Conservation (phyloP, 495 filamentous ascomycete genomes). For the Penicillium roqueforti region DNA sequence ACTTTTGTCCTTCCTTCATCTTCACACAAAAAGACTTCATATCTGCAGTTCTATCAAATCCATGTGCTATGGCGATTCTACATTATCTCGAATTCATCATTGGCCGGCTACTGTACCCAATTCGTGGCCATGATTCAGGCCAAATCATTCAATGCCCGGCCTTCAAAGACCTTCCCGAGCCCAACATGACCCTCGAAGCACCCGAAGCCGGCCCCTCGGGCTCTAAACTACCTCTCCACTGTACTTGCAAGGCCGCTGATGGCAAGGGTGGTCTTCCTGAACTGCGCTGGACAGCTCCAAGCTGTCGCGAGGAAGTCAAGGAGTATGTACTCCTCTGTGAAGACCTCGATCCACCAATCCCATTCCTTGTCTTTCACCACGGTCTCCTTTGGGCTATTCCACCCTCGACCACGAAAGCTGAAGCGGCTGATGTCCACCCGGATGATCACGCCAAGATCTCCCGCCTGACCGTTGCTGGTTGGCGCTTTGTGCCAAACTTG, state of each 20-base stretch:
- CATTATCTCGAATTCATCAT: slow-evolving; percentile 23
- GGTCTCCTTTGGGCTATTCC: slow-evolving; percentile 45
- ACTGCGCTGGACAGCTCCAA: slow-evolving; percentile 35
- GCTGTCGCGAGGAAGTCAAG: slow-evolving; percentile 24
- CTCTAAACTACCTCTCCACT: slow-evolving; percentile 30
- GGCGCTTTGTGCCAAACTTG: slow-evolving; percentile 39
- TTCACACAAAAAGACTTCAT: background rate
- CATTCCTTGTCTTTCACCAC: slow-evolving; percentile 41
- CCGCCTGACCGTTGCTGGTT: slow-evolving; percentile 30
- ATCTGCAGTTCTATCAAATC: background rate
- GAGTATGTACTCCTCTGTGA: slow-evolving; percentile 50
- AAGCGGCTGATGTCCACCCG: slow-evolving; percentile 31
- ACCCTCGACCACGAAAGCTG: slow-evolving; percentile 25
- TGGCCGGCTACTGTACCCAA: slow-evolving; percentile 21
- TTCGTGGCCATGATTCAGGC: slow-evolving; percentile 28
- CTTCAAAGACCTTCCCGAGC: slow-evolving; percentile 28
- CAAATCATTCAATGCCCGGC: slow-evolving; percentile 25
- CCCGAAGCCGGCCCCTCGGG: slow-evolving; percentile 37
- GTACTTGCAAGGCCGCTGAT: slow-evolving; percentile 35
- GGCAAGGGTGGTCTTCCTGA: slow-evolving; percentile 37
- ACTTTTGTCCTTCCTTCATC: background rate
- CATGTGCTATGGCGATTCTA: slow-evolving; percentile 13
- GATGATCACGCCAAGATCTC: slow-evolving; percentile 15
- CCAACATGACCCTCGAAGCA: slow-evolving; percentile 41
- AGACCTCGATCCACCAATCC: slow-evolving; percentile 49